A percentile compares a stretch with the other conserved stretches of the same genome.
Conservation (phyloP, 371 early-diverging fungal genomes). For the Lichtheimia ramosa region DNA sequence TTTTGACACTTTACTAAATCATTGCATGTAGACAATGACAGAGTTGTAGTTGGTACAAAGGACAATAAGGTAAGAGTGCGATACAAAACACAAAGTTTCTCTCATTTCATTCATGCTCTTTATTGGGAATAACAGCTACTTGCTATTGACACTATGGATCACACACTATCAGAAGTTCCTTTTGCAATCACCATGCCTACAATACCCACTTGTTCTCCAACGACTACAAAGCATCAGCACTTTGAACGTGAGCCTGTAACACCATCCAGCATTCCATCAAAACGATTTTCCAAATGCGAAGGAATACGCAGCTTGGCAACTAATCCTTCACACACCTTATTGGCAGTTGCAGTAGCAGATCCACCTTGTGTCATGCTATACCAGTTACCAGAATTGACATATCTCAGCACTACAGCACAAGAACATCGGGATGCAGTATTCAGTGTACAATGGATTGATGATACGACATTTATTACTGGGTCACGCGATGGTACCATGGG, state of each 20-base stretch:
- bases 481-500: constrained; percentile 59
- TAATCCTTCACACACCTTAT: constrained; percentile 58
- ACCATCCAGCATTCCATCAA: constrained; percentile 26
- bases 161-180: neutral
- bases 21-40: constrained; percentile 15
- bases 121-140: constrained; percentile 3
- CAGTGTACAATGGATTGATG: constrained; percentile 56
- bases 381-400: constrained; percentile 32
- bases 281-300: constrained; percentile 22
- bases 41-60: constrained; percentile 66
- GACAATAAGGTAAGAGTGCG: constrained; percentile 43
- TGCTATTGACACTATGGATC: constrained; percentile 1
- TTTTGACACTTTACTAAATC: neutral
- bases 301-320: constrained; percentile 66
- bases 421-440: constrained; percentile 71
- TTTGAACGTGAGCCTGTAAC: constrained; percentile 20
- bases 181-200: neutral
- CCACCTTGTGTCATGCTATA: constrained; percentile 58
- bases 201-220: constrained; percentile 3
- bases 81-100: neutral
- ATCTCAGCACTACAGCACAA: constrained; percentile 16
- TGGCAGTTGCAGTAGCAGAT: constrained; percentile 64
- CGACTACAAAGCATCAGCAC: neutral
- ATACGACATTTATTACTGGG: constrained; percentile 54
- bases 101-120: neutral